Percentiles rank a stretch among this genome's conserved stretches.
phyloP scores from a whole-genome alignment of 352 stramenopile species.

The Globisporangium uncinulatum region DNA sequence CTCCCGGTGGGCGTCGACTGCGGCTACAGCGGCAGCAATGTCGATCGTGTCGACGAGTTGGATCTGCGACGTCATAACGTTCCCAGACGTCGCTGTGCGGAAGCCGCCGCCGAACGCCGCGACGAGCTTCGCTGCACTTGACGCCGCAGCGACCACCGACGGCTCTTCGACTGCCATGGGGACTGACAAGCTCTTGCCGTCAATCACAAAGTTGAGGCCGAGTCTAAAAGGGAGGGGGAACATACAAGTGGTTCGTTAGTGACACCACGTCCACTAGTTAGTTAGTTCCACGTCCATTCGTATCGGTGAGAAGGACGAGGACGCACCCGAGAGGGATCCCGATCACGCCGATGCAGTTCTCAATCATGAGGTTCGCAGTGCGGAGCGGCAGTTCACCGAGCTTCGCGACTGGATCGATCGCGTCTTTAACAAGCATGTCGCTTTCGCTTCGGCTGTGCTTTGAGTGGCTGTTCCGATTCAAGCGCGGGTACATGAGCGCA shows the following conservation, averaged over 20 bases:
- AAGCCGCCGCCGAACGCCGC: conserved; percentile 67
- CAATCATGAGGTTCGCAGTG: conserved; percentile 85
- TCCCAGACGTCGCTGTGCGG: conserved; percentile 61
- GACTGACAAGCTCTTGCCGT: conserved; percentile 70
- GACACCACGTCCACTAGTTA: neutral
- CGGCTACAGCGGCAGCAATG: conserved; percentile 40
- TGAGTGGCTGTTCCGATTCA: conserved; percentile 31
- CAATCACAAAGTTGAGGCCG: conserved; percentile 83
- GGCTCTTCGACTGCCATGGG: conserved; percentile 85
- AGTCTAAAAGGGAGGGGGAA: conserved; percentile 23
- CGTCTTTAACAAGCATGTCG: conserved; percentile 4
- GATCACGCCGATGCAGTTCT: conserved; percentile 86
- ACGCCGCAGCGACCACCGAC: conserved; percentile 79
- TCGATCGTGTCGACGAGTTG: conserved; percentile 74
- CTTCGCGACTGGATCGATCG: conserved; percentile 29
- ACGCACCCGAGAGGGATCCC: conserved; percentile 75
- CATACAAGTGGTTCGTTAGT: neutral
- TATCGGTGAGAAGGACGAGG: neutral
- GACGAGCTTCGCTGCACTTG: conserved; percentile 80
- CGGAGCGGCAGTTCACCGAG: conserved; percentile 69
- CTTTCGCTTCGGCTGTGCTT: neutral
- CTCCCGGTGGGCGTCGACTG: conserved; percentile 46
- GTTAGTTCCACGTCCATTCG: neutral
- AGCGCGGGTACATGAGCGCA: conserved; percentile 75
- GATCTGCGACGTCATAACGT: conserved; percentile 87